These are phyloP conservation scores for Fraxinus greggii DNA, from an alignment of 305 asterid species.

Conservation along the genomic window DNA sequence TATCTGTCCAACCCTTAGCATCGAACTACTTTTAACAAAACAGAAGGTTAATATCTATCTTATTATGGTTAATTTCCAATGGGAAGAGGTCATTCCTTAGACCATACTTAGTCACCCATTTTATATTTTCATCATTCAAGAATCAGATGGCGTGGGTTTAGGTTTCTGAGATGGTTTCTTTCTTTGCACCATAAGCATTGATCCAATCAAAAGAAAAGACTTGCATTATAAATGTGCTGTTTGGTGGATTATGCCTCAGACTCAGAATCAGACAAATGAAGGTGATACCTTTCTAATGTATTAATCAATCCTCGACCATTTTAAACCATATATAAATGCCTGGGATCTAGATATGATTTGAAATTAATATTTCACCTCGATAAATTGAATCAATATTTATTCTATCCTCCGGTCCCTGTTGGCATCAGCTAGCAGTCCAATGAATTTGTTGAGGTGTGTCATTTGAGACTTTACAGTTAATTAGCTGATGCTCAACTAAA, in stretches of 20 bases:
- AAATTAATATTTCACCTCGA: neutral
- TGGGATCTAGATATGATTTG: neutral
- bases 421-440: neutral
- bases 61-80: neutral
- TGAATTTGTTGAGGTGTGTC: neutral
- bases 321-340: neutral
- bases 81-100: neutral
- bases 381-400: neutral
- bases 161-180: neutral
- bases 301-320: neutral
- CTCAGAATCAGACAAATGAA: neutral
- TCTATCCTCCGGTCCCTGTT: neutral
- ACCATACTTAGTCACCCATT: neutral
- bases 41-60: neutral
- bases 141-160: neutral
- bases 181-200: neutral
- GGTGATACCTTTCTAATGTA: neutral
- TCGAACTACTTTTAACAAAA: neutral
- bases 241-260: neutral
- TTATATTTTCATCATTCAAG: neutral
- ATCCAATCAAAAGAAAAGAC: neutral
- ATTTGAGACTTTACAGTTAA: neutral
- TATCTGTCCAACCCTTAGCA: neutral
- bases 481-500: neutral
- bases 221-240: neutral